These are phyloP conservation scores for Cinnamomum micranthum DNA, from an alignment of 164 flowering plant species.

Conservation along the genomic window DNA sequence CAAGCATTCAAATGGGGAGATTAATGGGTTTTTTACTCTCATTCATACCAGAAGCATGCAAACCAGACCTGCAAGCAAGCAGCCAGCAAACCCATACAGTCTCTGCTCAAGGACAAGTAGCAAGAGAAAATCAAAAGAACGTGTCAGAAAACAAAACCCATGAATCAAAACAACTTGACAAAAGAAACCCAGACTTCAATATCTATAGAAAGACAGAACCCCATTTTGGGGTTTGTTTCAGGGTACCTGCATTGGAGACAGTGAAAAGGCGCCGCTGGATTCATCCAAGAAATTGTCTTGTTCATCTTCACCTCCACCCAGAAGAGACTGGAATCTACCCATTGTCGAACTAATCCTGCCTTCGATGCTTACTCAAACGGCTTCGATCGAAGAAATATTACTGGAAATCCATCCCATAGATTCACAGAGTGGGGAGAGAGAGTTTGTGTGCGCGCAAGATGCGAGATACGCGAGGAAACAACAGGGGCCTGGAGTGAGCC, in stretches of 20 bases:
- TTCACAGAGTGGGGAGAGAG: not conserved
- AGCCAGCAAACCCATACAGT: slow-evolving; percentile 64
- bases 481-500: too few species aligned
- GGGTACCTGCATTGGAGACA: slow-evolving; percentile 52
- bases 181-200: not conserved
- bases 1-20: not conserved
- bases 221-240: not conserved
- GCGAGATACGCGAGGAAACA: too few species aligned
- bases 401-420: slow-evolving; percentile 7
- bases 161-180: not conserved
- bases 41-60: slow-evolving; percentile 58
- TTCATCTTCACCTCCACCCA: slow-evolving; percentile 26
- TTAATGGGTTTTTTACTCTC: not conserved
- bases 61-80: slow-evolving; percentile 48
- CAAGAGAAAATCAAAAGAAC: not conserved
- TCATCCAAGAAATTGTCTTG: slow-evolving; percentile 35
- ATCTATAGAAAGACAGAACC: not conserved
- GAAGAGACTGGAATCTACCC: not conserved
- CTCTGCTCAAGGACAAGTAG: slow-evolving; percentile 38
- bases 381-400: slow-evolving; percentile 10
- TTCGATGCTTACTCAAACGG: not conserved
- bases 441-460: too few species aligned
- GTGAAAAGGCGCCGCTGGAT: slow-evolving; percentile 41
- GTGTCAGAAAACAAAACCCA: not conserved
- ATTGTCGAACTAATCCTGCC: not conserved